Evolutionary conservation across 495 filamentous ascomycete genomes (phyloP).

Genomic region (Podospora pseudoanserina): DNA sequence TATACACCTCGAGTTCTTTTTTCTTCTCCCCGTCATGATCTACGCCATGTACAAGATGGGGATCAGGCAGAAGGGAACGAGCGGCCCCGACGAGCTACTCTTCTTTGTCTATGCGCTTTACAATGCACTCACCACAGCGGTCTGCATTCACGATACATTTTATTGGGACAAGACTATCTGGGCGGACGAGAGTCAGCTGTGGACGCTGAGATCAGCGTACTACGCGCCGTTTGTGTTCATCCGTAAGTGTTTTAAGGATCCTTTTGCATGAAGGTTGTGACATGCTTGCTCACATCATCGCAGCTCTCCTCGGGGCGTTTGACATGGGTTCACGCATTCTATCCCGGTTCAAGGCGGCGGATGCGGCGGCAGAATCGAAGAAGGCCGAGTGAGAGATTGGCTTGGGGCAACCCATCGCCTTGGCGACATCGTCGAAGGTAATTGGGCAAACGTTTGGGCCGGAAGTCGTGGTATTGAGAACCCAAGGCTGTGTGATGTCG

Average conservation of each 20-base stretch:
- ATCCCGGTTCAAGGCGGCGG: constrained; percentile 33
- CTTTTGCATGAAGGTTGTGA: not conserved
- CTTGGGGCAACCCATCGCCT: not conserved
- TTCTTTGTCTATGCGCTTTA: constrained; percentile 67
- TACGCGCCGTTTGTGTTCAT: constrained; percentile 72
- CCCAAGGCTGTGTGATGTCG: not conserved
- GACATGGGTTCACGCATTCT: constrained; percentile 43
- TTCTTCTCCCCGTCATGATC: constrained; percentile 64
- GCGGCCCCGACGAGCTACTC: constrained; percentile 56
- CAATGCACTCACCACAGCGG: constrained; percentile 66
- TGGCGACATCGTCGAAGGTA: not conserved
- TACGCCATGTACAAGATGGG: constrained; percentile 46
- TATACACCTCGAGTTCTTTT: constrained; percentile 63
- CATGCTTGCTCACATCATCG: constrained; percentile 13
- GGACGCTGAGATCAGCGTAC: constrained; percentile 48
- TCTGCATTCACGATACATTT: constrained; percentile 55
- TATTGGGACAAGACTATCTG: constrained; percentile 52
- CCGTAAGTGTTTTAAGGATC: constrained; percentile 50
- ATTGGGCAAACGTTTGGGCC: not conserved
- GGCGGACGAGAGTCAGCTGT: constrained; percentile 43
- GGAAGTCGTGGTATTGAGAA: not conserved
- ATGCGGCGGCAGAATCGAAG: constrained; percentile 24
- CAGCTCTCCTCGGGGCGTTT: constrained; percentile 38
- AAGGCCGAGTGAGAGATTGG: not conserved
- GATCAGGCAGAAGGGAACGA: constrained; percentile 28